phyloP scores from a whole-genome alignment of 2,329 filamentous ascomycete species.

The Fusarium palustre region DNA sequence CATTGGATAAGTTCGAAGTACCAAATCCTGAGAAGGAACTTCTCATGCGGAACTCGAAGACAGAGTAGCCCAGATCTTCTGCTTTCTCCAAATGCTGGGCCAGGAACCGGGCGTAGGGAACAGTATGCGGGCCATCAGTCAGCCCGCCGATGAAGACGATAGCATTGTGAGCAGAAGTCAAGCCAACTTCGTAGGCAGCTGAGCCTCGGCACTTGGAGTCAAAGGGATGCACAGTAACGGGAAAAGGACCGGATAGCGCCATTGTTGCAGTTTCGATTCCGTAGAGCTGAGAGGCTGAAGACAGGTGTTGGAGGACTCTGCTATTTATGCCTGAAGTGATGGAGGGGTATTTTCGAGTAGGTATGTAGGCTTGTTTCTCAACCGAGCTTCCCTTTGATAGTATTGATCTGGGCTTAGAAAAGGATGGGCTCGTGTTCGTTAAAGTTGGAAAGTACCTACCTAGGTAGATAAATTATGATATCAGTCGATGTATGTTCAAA shows the following conservation, averaged over 20 bases:
- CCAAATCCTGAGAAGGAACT: conserved; percentile 67
- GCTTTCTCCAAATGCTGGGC: conserved; percentile 57
- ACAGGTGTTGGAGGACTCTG: neutral
- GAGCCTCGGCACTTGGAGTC: conserved; percentile 55
- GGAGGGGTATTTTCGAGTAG: conserved; percentile 15
- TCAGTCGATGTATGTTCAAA: neutral
- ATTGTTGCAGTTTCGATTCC: conserved; percentile 32
- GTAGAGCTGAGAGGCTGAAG: neutral
- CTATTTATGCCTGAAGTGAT: conserved; percentile 1
- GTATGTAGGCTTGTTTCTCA: conserved; percentile 21
- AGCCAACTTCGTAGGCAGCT: conserved; percentile 62
- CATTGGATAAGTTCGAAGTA: conserved; percentile 61
- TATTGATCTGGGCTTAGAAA: neutral
- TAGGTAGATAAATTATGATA: neutral
- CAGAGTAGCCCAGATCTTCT: conserved; percentile 59
- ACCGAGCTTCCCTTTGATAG: neutral
- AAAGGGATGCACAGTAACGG: conserved; percentile 61
- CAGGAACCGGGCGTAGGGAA: conserved; percentile 66
- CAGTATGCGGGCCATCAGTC: conserved; percentile 74
- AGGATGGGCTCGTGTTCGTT: neutral
- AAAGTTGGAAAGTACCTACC: neutral
- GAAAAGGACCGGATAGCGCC: conserved; percentile 52
- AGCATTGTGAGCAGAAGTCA: conserved; percentile 62
- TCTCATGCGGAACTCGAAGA: conserved; percentile 68
- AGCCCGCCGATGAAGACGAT: conserved; percentile 78